Evolutionary conservation across 352 stramenopile species (phyloP).

Genomic region (Blastocystis sp.): DNA sequence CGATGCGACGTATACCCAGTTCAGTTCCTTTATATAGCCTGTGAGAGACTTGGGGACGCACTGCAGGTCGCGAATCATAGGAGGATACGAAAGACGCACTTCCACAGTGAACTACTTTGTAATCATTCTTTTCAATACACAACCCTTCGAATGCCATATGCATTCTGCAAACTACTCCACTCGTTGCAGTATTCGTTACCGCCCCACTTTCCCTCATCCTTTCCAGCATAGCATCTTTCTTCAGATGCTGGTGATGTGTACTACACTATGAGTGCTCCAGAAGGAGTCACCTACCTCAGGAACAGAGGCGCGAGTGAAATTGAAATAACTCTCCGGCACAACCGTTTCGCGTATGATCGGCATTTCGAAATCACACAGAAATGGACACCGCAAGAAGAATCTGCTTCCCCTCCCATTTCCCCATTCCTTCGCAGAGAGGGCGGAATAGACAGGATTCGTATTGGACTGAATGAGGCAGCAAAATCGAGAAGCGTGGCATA

Average conservation of each 20-base stretch:
- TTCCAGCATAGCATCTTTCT: too few species aligned
- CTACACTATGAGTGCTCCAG: too few species aligned
- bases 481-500: background rate
- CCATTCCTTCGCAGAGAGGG: background rate
- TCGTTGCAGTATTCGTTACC: background rate
- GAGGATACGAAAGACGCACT: slow-evolving; percentile 12
- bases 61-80: slow-evolving; percentile 15
- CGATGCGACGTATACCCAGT: slow-evolving; percentile 34
- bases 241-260: too few species aligned
- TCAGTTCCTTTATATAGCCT: slow-evolving; percentile 46
- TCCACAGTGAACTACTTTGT: slow-evolving; percentile 24
- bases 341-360: slow-evolving; percentile 28
- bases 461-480: background rate
- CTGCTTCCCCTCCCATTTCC: background rate
- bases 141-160: background rate
- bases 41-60: background rate
- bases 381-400: background rate
- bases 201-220: background rate
- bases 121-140: background rate
- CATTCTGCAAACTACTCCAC: background rate
- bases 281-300: background rate
- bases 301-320: background rate
- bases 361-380: slow-evolving; percentile 1
- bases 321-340: background rate
- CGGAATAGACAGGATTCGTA: background rate